phyloP scores from a whole-genome alignment of 768 basidiomycete species.

The Kwoniella heveanensis region DNA sequence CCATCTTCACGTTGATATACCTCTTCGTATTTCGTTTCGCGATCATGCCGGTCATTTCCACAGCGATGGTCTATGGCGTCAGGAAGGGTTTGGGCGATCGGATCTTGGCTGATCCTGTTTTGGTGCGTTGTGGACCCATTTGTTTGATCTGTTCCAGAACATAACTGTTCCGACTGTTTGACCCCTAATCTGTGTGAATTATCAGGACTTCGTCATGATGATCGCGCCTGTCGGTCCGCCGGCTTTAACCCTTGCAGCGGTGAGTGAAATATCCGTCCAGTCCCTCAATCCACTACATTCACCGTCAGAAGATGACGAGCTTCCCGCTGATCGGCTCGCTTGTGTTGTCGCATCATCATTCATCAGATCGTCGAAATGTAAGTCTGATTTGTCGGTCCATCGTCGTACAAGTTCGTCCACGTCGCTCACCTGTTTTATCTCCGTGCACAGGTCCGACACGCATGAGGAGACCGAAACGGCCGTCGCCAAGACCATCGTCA shows the following conservation, averaged over 20 bases:
- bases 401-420: neutral
- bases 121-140: conserved; percentile 26
- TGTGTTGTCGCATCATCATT: neutral
- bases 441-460: conserved; percentile 30
- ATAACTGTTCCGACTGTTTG: neutral
- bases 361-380: conserved; percentile 29
- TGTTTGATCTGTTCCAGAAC: neutral
- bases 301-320: no score
- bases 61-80: conserved; percentile 36
- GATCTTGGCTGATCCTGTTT: conserved; percentile 42
- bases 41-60: conserved; percentile 45
- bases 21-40: conserved; percentile 52
- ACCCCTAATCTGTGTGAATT: no score
- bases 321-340: neutral
- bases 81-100: conserved; percentile 24
- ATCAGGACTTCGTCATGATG: conserved; percentile 50
- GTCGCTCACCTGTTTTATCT: conserved; percentile 14
- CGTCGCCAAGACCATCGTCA: conserved; percentile 49
- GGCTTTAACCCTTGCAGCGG: conserved; percentile 53
- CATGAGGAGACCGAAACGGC: conserved; percentile 43
- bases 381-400: neutral
- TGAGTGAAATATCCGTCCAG: conserved; percentile 25
- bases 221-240: conserved; percentile 53
- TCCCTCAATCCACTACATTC: neutral
- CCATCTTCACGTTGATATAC: conserved; percentile 39